Conservation (phyloP, 768 basidiomycete genomes). For the Lactarius hatsudake region DNA sequence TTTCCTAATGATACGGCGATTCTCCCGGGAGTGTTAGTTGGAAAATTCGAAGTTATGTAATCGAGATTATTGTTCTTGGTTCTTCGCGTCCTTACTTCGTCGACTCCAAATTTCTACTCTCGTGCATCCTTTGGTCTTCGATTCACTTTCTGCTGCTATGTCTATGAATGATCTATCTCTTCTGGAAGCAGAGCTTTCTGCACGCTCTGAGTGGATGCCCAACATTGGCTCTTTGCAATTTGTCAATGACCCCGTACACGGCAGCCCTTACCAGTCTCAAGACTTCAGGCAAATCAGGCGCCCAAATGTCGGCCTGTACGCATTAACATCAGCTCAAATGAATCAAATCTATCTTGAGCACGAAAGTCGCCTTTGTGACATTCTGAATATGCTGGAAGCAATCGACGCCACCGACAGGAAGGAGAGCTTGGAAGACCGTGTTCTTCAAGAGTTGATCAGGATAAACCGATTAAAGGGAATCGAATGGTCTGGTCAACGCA, state of each 20-base stretch:
- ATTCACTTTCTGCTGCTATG: too few species aligned
- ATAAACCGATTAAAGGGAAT: conserved; percentile 1
- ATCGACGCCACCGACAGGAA: not conserved
- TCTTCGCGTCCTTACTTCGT: too few species aligned
- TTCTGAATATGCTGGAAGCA: not conserved
- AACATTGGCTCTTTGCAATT: not conserved
- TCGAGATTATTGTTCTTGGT: too few species aligned
- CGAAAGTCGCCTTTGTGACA: conserved; percentile 1
- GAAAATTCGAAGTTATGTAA: too few species aligned
- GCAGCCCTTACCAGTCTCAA: not conserved
- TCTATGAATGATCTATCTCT: too few species aligned
- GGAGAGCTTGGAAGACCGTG: not conserved
- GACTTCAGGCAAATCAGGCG: not conserved
- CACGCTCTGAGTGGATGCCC: not conserved
- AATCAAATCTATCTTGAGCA: not conserved
- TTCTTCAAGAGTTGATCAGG: conserved; percentile 3
- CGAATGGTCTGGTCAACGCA: conserved; percentile 4
- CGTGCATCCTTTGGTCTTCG: too few species aligned
- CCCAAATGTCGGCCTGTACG: not conserved
- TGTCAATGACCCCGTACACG: not conserved
- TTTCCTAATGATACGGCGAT: too few species aligned
- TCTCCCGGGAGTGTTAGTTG: too few species aligned
- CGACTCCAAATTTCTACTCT: too few species aligned
- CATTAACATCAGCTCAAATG: not conserved
- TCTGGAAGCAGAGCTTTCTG: too few species aligned